phyloP scores from a whole-genome alignment of 441 rosid species.

The Oxalis stricta region DNA sequence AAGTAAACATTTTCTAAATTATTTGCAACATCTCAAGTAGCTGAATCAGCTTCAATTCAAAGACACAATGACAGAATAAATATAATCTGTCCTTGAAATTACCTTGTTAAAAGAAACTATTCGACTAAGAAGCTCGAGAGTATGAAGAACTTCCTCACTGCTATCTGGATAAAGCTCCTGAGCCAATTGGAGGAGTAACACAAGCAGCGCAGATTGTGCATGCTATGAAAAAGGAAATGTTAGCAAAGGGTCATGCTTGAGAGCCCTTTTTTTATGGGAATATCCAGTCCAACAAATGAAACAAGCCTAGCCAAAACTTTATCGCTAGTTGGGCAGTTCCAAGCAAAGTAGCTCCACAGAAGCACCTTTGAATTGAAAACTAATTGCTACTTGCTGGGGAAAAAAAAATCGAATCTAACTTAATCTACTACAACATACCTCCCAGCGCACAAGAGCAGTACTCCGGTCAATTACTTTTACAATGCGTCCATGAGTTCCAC shows the following conservation, averaged over 20 bases:
- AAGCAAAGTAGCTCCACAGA: too few species aligned
- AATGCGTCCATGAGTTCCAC: slow-evolving; percentile 61
- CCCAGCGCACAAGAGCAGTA: slow-evolving; percentile 92
- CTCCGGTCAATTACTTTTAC: slow-evolving; percentile 46
- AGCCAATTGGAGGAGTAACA: slow-evolving; percentile 75
- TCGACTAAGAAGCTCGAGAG: slow-evolving; percentile 62
- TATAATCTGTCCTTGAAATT: slow-evolving; percentile 14
- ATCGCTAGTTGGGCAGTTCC: neutral
- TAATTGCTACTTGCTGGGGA: neutral
- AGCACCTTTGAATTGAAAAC: too few species aligned
- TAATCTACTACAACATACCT: slow-evolving; percentile 37
- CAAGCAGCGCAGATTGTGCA: slow-evolving; percentile 52
- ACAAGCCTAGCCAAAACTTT: neutral
- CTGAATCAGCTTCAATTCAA: neutral
- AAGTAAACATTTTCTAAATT: too few species aligned
- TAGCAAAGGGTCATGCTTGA: neutral
- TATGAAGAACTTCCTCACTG: slow-evolving; percentile 42
- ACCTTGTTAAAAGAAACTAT: slow-evolving; percentile 80
- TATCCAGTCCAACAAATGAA: neutral
- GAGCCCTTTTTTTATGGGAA: neutral
- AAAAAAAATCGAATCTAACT: slow-evolving; percentile 15
- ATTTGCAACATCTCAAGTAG: neutral
- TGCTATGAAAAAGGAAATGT: slow-evolving; percentile 31
- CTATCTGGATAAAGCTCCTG: slow-evolving; percentile 43
- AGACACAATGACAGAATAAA: neutral